Evolutionary conservation across 106 monocot species (phyloP).

Genomic region (Allium cepa): DNA sequence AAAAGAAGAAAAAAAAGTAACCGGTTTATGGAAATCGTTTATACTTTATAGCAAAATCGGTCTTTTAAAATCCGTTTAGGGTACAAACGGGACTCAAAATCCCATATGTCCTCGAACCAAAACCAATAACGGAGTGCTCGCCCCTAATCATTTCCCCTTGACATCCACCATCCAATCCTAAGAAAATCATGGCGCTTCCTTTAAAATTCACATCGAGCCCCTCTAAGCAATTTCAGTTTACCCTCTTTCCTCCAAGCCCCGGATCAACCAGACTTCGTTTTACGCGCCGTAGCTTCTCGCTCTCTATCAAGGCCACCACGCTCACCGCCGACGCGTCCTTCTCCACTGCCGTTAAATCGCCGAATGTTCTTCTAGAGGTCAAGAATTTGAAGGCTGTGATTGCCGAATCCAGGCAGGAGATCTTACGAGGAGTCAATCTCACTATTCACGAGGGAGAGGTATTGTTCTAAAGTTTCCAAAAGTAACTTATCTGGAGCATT

Average conservation of each 20-base stretch:
- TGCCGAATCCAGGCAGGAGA: constrained; percentile 54
- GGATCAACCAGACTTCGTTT: background rate
- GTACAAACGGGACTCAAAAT: no score
- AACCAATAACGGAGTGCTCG: background rate
- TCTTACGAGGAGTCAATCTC: constrained; percentile 76
- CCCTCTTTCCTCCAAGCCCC: background rate
- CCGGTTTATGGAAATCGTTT: no score
- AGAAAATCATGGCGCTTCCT: background rate
- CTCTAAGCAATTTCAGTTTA: background rate
- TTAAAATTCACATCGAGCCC: background rate
- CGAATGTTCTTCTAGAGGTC: constrained; percentile 61
- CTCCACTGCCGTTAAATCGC: constrained; percentile 9
- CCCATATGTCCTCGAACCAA: background rate
- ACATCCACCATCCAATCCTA: background rate
- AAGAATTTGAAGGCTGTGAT: constrained; percentile 63
- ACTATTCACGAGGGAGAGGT: constrained; percentile 91
- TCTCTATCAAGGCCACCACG: constrained; percentile 6
- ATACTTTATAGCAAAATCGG: no score
- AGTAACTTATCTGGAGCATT: background rate
- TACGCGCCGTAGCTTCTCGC: background rate
- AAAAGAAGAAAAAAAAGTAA: no score
- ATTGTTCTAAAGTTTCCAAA: background rate
- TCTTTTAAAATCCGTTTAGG: no score
- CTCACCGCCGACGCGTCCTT: constrained; percentile 8
- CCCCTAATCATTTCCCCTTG: background rate